Conservation (phyloP, 2,329 filamentous ascomycete genomes). For the Fusarium drepaniforme region DNA sequence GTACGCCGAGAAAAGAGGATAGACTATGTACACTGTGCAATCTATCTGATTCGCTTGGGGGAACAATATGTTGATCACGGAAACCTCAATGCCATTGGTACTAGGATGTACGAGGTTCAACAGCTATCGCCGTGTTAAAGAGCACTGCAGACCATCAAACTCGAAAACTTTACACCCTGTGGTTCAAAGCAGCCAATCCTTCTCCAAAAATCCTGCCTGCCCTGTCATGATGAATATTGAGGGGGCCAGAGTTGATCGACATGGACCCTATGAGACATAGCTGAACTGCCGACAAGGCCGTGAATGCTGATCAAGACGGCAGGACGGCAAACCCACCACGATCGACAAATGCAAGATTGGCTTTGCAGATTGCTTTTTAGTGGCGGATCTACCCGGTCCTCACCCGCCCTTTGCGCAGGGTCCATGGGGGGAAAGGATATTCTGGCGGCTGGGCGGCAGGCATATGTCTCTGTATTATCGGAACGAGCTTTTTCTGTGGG, state of each 20-base stretch:
- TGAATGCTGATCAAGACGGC: background rate
- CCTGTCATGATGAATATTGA: background rate
- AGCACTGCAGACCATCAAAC: background rate
- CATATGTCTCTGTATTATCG: background rate
- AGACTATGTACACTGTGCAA: background rate
- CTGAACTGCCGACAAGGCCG: background rate
- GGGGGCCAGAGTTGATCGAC: background rate
- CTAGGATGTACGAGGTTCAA: background rate
- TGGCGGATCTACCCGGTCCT: background rate
- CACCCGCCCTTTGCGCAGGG: background rate
- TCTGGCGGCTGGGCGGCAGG: background rate
- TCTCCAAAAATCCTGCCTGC: no score
- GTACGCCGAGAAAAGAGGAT: rapidly evolving
- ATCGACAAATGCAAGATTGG: background rate
- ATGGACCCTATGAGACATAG: background rate
- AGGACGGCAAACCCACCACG: background rate
- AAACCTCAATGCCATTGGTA: background rate
- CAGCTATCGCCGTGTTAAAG: background rate
- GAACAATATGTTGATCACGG: background rate
- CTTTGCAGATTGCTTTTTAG: background rate
- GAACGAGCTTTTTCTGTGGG: background rate
- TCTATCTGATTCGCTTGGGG: background rate
- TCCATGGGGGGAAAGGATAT: background rate
- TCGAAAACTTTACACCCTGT: background rate
- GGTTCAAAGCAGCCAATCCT: background rate